Conservation (phyloP, 2,329 filamentous ascomycete genomes). For the Fusarium robinianum region DNA sequence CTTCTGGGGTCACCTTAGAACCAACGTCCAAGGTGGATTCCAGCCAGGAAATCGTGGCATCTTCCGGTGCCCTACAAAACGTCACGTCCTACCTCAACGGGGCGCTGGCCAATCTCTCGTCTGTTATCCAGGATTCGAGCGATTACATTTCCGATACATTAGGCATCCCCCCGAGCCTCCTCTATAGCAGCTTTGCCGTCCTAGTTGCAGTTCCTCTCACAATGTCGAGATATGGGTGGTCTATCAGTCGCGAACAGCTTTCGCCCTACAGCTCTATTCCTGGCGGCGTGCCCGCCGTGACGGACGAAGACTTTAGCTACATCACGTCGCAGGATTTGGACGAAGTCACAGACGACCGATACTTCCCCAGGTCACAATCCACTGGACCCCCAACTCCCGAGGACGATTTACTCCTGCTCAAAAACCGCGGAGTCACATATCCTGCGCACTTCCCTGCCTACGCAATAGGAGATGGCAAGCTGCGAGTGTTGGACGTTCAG, state of each 20-base stretch:
- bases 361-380: constrained; percentile 47
- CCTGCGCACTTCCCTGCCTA: constrained; percentile 75
- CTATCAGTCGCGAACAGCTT: constrained; percentile 49
- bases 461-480: constrained; percentile 73
- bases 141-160: constrained; percentile 56
- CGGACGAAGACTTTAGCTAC: constrained; percentile 78
- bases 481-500: constrained; percentile 68
- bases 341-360: constrained; percentile 45
- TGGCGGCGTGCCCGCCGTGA: constrained; percentile 63
- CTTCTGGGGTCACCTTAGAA: constrained; percentile 42
- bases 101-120: constrained; percentile 54
- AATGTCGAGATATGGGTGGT: constrained; percentile 61
- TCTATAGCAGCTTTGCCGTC: constrained; percentile 57
- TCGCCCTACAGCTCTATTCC: constrained; percentile 57
- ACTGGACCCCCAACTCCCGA: constrained; percentile 50
- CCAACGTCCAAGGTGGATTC: constrained; percentile 65
- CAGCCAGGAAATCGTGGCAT: constrained; percentile 60
- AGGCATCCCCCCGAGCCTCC: constrained; percentile 53
- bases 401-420: constrained; percentile 73
- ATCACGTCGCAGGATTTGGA: constrained; percentile 78
- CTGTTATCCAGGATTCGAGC: constrained; percentile 53
- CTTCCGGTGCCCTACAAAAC: constrained; percentile 66
- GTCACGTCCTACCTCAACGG: constrained; percentile 62
- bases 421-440: constrained; percentile 68
- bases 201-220: constrained; percentile 55